Percentiles rank a stretch among this genome's conserved stretches.
Evolutionary conservation across 2,329 filamentous ascomycete species (phyloP).

Genomic region (Colletotrichum chlorophyti): DNA sequence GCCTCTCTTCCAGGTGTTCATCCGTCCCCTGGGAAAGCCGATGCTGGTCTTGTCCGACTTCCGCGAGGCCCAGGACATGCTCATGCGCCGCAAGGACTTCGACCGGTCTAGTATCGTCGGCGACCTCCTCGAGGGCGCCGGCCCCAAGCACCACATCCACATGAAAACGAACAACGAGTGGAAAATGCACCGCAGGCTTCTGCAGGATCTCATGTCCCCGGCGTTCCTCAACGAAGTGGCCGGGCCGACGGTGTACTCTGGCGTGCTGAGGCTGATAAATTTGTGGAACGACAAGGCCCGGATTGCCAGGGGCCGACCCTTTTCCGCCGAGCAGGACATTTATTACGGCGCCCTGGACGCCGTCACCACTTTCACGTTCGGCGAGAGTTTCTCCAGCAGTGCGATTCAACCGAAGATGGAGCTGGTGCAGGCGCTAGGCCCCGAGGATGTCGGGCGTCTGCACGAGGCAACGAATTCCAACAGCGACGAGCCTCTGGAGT

Average conservation of each 20-base stretch:
- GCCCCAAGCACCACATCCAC: slow-evolving; percentile 41
- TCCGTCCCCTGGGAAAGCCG: slow-evolving; percentile 49
- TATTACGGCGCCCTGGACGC: slow-evolving; percentile 39
- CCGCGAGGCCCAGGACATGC: slow-evolving; percentile 45
- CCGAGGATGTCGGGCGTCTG: background rate
- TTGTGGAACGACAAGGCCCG: slow-evolving; percentile 42
- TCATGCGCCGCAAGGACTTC: slow-evolving; percentile 52
- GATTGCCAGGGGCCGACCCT: slow-evolving; percentile 39
- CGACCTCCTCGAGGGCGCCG: slow-evolving; percentile 39
- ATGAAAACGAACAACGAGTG: slow-evolving; percentile 39
- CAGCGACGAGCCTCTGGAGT: background rate
- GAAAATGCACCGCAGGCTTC: slow-evolving; percentile 40
- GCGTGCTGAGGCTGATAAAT: slow-evolving; percentile 37
- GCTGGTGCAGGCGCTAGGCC: background rate
- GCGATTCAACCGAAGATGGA: slow-evolving; percentile 2
- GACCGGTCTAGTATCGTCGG: slow-evolving; percentile 39
- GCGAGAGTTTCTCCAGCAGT: slow-evolving; percentile 20
- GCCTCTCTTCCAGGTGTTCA: slow-evolving; percentile 55
- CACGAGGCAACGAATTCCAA: background rate
- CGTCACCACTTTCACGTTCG: slow-evolving; percentile 39
- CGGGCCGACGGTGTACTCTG: slow-evolving; percentile 41
- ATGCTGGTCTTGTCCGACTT: slow-evolving; percentile 50
- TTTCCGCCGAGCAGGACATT: slow-evolving; percentile 37
- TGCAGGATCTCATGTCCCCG: slow-evolving; percentile 46
- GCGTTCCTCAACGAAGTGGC: slow-evolving; percentile 40